phyloP scores from a whole-genome alignment of 345 rosid species.

The Gynandropsis gynandra region DNA sequence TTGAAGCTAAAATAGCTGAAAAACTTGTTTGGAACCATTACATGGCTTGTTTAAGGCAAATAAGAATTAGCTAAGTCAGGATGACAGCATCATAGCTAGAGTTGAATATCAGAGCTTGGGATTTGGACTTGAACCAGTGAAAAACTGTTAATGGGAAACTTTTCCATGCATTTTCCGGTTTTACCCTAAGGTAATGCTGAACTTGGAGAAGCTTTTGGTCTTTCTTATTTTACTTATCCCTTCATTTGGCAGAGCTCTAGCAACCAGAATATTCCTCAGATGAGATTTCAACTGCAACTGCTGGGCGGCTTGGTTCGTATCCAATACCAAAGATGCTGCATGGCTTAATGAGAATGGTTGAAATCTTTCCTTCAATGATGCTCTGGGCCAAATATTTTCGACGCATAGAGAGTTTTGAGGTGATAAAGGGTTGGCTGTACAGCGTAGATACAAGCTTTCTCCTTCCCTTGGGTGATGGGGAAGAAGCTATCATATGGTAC shows the following conservation, averaged over 20 bases:
- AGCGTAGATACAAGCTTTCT: not conserved
- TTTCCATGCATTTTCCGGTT: constrained; percentile 8
- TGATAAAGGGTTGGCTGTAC: not conserved
- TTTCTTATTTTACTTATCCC: not conserved
- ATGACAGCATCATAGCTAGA: not conserved
- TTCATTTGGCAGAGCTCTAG: constrained; percentile 28
- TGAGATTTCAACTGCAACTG: constrained; percentile 8
- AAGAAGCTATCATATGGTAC: constrained; percentile 10
- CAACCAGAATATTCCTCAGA: constrained; percentile 25
- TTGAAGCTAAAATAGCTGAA: not conserved
- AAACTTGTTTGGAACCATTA: not conserved
- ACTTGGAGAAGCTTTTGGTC: not conserved
- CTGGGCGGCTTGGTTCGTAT: no score
- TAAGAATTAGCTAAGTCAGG: constrained; percentile 1
- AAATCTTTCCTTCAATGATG: not conserved
- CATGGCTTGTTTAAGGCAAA: constrained; percentile 3
- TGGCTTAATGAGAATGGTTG: constrained; percentile 6
- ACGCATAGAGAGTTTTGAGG: not conserved
- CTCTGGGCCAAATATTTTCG: not conserved
- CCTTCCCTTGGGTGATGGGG: constrained; percentile 9
- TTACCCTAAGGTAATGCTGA: constrained; percentile 4
- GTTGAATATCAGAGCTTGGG: constrained; percentile 3
- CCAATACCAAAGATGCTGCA: not conserved
- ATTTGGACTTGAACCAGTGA: not conserved
- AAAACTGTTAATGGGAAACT: constrained; percentile 1